Percentiles rank a stretch among this genome's conserved stretches.
These are phyloP conservation scores for Myxozyma vanderwaltii DNA, from an alignment of 805 yeast species.

Conservation along the genomic window DNA sequence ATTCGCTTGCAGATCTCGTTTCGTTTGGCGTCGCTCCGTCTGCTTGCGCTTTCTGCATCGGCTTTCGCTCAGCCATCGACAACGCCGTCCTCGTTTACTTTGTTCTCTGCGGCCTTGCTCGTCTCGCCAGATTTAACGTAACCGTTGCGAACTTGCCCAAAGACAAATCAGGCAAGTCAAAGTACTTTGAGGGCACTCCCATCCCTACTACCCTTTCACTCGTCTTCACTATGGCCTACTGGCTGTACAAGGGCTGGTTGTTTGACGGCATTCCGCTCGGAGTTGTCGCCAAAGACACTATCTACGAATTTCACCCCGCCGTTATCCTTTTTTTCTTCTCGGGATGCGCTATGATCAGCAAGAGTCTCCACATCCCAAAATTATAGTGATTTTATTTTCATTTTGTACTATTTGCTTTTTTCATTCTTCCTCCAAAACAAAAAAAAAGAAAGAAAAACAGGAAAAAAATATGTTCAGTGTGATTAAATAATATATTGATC, in stretches of 20 bases:
- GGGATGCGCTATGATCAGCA: conserved; percentile 90
- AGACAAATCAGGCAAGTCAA: conserved; percentile 78
- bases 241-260: conserved; percentile 54
- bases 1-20: conserved; percentile 85
- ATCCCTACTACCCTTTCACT: conserved; percentile 83
- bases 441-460: too few relatives aligned
- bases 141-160: conserved; percentile 92
- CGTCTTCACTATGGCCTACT: conserved; percentile 70
- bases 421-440: not conserved
- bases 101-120: conserved; percentile 89
- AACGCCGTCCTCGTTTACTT: conserved; percentile 74
- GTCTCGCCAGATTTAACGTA: conserved; percentile 94
- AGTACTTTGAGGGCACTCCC: conserved; percentile 95
- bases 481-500: not conserved
- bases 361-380: conserved; percentile 88
- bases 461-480: not conserved
- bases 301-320: conserved; percentile 75
- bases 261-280: conserved; percentile 67
- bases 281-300: conserved; percentile 53
- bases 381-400: conserved; percentile 46
- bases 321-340: conserved; percentile 66
- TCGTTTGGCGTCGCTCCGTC: conserved; percentile 97
- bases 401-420: not conserved
- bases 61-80: conserved; percentile 82
- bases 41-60: conserved; percentile 85